Conservation (phyloP, 2,329 filamentous ascomycete genomes). For the Pseudonectria foliicola region DNA sequence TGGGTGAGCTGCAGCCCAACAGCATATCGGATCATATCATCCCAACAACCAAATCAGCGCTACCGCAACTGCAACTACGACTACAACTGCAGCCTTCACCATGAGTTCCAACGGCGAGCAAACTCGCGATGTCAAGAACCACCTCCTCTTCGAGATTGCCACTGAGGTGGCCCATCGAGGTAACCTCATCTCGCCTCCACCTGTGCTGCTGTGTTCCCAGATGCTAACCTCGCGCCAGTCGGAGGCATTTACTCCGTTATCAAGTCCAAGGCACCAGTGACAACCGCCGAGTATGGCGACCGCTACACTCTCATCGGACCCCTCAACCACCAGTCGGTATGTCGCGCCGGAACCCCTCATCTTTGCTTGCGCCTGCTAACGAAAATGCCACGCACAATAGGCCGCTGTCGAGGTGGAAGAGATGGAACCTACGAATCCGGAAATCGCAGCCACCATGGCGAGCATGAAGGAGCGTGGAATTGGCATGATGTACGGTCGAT, state of each 20-base stretch:
- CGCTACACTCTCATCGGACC: conserved; percentile 93
- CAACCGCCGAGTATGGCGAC: conserved; percentile 96
- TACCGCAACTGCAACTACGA: conserved; percentile 5
- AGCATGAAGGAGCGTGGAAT: conserved; percentile 92
- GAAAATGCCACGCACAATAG: conserved; percentile 37
- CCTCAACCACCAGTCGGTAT: conserved; percentile 81
- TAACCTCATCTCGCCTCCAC: conserved; percentile 34
- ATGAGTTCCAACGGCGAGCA: conserved; percentile 43
- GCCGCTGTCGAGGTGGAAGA: conserved; percentile 97
- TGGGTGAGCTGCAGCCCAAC: conserved; percentile 14
- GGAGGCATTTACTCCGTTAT: conserved; percentile 98
- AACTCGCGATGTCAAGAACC: conserved; percentile 77
- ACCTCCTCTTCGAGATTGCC: conserved; percentile 92
- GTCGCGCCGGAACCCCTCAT: conserved; percentile 22
- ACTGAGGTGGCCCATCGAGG: conserved; percentile 96
- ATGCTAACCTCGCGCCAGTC: conserved; percentile 44
- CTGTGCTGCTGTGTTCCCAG: conserved; percentile 7
- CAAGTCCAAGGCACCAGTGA: conserved; percentile 97
- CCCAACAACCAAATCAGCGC: conserved; percentile 3
- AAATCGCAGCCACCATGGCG: conserved; percentile 74
- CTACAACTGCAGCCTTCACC: conserved; percentile 14
- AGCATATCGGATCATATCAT: not conserved
- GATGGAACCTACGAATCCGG: conserved; percentile 74
- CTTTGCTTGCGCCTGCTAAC: conserved; percentile 3
- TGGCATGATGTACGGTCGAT: conserved; percentile 84